phyloP scores from a whole-genome alignment of 139 green algal genomes.

The Edaphochlamys debaryana region DNA sequence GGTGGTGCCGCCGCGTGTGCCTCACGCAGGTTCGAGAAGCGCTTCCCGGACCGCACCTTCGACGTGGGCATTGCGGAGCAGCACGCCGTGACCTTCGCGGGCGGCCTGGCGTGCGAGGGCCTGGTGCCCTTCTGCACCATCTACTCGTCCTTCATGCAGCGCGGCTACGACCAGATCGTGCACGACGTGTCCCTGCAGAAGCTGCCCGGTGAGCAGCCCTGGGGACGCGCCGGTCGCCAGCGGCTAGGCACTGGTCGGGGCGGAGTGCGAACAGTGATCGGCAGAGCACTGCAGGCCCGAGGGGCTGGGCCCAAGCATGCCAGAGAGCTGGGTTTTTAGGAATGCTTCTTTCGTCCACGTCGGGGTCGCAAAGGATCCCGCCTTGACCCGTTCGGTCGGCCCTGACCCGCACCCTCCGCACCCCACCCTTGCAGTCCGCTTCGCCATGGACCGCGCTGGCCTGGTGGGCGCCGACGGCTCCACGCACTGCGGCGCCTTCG shows the following conservation, averaged over 20 bases:
- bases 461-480: conserved; percentile 97
- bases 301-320: too few relatives aligned
- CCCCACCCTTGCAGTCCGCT: conserved; percentile 80
- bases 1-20: too few relatives aligned
- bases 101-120: conserved; percentile 94
- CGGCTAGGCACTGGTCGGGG: too few relatives aligned
- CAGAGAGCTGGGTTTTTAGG: too few relatives aligned
- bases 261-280: too few relatives aligned
- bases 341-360: too few relatives aligned
- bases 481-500: conserved; percentile 95
- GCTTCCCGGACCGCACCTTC: conserved; percentile 91
- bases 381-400: too few relatives aligned
- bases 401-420: too few relatives aligned
- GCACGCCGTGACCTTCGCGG: conserved; percentile 97
- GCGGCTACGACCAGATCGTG: conserved; percentile 97
- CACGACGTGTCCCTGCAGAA: conserved; percentile 98
- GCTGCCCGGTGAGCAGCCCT: conserved; percentile 79
- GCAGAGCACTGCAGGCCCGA: too few relatives aligned
- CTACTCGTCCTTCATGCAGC: conserved; percentile 99
- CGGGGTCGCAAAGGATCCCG: too few relatives aligned
- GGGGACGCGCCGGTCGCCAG: not conserved
- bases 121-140: conserved; percentile 95
- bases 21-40: conserved; percentile 77
- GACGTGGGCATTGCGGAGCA: conserved; percentile 99
- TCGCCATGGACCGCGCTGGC: conserved; percentile 98